These are phyloP conservation scores for Echium plantagineum DNA, from an alignment of 257 asterid species.

Conservation along the genomic window DNA sequence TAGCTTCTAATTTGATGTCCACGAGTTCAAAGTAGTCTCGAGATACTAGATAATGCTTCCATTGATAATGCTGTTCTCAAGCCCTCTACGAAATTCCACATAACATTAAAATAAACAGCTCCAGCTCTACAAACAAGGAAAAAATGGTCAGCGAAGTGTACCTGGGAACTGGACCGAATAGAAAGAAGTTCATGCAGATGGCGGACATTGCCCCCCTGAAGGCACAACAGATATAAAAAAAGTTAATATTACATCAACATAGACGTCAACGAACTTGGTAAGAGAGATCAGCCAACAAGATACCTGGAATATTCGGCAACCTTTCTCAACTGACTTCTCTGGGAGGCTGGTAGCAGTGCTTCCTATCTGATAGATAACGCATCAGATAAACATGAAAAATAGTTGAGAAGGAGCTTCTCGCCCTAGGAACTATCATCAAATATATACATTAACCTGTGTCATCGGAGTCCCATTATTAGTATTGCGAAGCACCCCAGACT, in stretches of 20 bases:
- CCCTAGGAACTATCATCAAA: slow-evolving; percentile 4
- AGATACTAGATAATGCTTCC: not conserved
- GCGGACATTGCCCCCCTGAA: slow-evolving; percentile 96
- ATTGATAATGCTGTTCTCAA: not conserved
- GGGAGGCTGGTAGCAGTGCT: slow-evolving; percentile 55
- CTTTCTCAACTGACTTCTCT: slow-evolving; percentile 30
- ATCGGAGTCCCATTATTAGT: slow-evolving; percentile 97
- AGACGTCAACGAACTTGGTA: slow-evolving; percentile 3
- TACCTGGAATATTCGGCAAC: slow-evolving; percentile 88
- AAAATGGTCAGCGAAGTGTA: slow-evolving; percentile 11
- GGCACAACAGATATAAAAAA: slow-evolving; percentile 16
- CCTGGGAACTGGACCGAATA: slow-evolving; percentile 97
- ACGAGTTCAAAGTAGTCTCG: not conserved
- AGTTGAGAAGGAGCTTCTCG: not conserved
- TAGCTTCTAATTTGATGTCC: not conserved
- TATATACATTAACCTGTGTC: slow-evolving; percentile 61
- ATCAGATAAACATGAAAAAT: slow-evolving; percentile 6
- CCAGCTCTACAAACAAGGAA: not conserved
- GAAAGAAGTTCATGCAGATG: slow-evolving; percentile 81
- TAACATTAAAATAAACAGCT: not conserved
- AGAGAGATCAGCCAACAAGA: not conserved
- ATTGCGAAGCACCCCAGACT: slow-evolving; percentile 83
- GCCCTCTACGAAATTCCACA: not conserved
- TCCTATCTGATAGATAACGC: slow-evolving; percentile 38
- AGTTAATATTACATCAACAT: slow-evolving; percentile 8